These are phyloP conservation scores for Pachysolen tannophilus DNA, from an alignment of 805 yeast species.

Conservation along the genomic window DNA sequence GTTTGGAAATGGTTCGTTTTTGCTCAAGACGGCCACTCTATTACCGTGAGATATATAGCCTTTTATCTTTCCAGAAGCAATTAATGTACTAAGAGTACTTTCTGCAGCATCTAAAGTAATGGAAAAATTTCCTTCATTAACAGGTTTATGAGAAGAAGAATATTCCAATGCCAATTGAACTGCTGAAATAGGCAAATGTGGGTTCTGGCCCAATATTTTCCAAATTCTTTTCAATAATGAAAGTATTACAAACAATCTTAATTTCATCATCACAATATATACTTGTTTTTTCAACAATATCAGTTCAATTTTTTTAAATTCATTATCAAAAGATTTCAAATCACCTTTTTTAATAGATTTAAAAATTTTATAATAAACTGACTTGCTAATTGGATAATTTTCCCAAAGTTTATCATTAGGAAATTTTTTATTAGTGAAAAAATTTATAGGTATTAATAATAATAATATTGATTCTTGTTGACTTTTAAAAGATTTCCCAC, in stretches of 20 bases:
- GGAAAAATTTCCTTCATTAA: constrained; percentile 7
- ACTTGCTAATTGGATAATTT: constrained; percentile 30
- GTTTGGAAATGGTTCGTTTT: constrained; percentile 63
- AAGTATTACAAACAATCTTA: constrained; percentile 42
- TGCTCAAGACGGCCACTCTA: constrained; percentile 67
- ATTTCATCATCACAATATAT: constrained; percentile 48
- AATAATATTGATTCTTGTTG: constrained; percentile 42
- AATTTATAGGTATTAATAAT: constrained; percentile 55
- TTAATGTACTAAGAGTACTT: constrained; percentile 59
- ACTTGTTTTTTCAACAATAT: constrained; percentile 50
- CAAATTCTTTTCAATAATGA: constrained; percentile 39
- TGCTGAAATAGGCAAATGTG: constrained; percentile 28
- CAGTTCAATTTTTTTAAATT: constrained; percentile 34
- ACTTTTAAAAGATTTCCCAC: constrained; percentile 15
- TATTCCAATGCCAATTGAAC: constrained; percentile 35
- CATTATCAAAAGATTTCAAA: constrained; percentile 38
- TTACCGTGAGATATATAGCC: constrained; percentile 80
- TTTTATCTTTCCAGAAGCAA: constrained; percentile 51
- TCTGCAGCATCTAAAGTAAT: constrained; percentile 49
- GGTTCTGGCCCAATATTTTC: constrained; percentile 16
- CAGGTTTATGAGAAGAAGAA: constrained; percentile 18
- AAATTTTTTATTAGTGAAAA: constrained; percentile 36
- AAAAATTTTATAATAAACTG: constrained; percentile 40
- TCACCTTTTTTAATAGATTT: constrained; percentile 47
- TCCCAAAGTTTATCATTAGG: constrained; percentile 37